Evolutionary conservation across 164 flowering plant genomes (phyloP), one percentile per base, ranked within the genome.

Genomic region (Cinnamomum micranthum): DNA sequence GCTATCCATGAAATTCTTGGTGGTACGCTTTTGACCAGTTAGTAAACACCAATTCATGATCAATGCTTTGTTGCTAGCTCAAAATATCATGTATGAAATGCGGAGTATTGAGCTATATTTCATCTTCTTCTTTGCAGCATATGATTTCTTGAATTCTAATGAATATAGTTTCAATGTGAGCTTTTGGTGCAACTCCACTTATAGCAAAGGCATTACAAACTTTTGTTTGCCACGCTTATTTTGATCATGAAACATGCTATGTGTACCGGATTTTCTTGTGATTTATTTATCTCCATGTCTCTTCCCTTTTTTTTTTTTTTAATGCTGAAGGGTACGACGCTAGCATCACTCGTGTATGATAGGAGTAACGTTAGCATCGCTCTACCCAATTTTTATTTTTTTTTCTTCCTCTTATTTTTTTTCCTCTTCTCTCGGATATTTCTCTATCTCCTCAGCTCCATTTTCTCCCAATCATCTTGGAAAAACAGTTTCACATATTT

Each of bases 181-280:
- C 73, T 78, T 92, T 71, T 91, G 92, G 97, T 91, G 88, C 81
- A 92, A 92, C 73, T 81, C 91, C 67, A 87, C 91, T n/a, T 84
- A 87, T 2, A 28, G 4, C 31, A 3, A 3, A 67, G 83, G 81
- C 67, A 80, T 84, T 11, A 85, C 85, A 6, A 64, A 41, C 70
- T 59, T 76, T 52, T 74, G 60, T 25, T 73, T 87, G 79, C 72
- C 81, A 67, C 84, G 93, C 50, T 85, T 86, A 35, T 88, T 92
- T 50, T 88, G 93, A 15, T 81, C 87, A 15, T 85, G 91, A 59
- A 92, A 91, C 82, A 77, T 91, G 95, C 95, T 92, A 88, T 50
- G n/a, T 60, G n/a, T 58, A 58, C 62, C 1, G 3, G 4, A 19
- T 58, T 13, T 58, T 58, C 7, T 15, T 2, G n/a, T n/a, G n/a